phyloP scores from a whole-genome alignment of 2,329 filamentous ascomycete genomes.

The Raffaelea ambrosiae region DNA sequence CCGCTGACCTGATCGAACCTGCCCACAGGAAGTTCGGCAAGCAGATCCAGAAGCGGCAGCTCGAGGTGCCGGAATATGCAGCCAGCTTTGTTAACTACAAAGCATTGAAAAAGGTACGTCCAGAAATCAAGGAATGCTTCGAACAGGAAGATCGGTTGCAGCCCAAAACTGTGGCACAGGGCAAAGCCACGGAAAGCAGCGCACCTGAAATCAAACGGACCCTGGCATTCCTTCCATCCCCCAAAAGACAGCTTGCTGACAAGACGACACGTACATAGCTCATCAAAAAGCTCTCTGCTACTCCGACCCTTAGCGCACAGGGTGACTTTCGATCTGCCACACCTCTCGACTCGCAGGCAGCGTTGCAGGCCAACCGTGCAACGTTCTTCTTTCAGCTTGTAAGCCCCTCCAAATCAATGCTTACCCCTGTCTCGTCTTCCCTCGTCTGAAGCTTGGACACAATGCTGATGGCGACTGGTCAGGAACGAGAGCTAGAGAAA shows the following conservation, averaged over 20 bases:
- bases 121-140: too few species aligned
- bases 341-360: conserved; percentile 68
- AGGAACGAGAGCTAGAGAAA: conserved; percentile 97
- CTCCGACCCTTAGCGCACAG: conserved; percentile 72
- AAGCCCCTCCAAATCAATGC: conserved; percentile 28
- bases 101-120: conserved; percentile 80
- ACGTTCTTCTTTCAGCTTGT: conserved; percentile 98
- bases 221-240: too few species aligned
- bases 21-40: conserved; percentile 95
- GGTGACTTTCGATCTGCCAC: conserved; percentile 47
- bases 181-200: too few species aligned
- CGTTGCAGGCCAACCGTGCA: conserved; percentile 92
- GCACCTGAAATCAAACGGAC: too few species aligned
- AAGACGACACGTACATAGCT: conserved; percentile 49
- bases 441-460: conserved; percentile 4
- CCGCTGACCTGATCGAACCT: background rate
- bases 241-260: conserved; percentile 18
- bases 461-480: conserved; percentile 27
- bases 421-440: background rate
- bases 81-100: conserved; percentile 99
- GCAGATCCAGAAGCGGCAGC: conserved; percentile 97
- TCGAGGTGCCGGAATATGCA: conserved; percentile 98
- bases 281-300: conserved; percentile 95
- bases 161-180: too few species aligned
- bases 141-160: too few species aligned